Evolutionary conservation across 768 basidiomycete genomes (phyloP), one percentile per base, ranked within the genome.

Genomic region (Termitomyces sp.): DNA sequence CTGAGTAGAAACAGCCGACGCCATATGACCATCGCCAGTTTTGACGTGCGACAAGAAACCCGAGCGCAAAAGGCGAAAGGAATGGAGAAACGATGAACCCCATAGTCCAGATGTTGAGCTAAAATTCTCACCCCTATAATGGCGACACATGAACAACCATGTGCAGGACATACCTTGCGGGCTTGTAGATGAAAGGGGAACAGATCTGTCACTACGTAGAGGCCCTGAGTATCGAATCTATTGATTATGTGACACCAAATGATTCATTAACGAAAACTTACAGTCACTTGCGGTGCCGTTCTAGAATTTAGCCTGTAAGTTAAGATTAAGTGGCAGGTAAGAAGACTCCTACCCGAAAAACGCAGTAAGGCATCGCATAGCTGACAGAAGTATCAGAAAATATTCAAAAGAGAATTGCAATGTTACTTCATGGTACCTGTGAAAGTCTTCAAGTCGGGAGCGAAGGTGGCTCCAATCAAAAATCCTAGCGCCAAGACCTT

Each of bases 21-120:
- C 83, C 85, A 57, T 87, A 87, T 19, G 84, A 75, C 85, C 85
- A 86, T 45, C 84, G 68, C 82, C 82, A 86, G 50, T 71, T 75
- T 17, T 78, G 74, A 5, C 79, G 73, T 0, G 84, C 85, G 3
- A 83, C 82, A 5, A 87, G 71, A 73, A 86, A 89, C 3, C 87
- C 86, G 59, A 86, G 83, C 0, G 80, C 75, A 63, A 85, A 86
- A 0, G 86, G 87, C 2, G 83, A 84, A 10, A 82, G 62, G 72
- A 83, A 83, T 10, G 81, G 84, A 14, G 84, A 84, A 28, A 86
- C 66, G 63, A 88, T 78, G 70, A 87, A 85, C 1, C 85, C 87
- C 78, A 88, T 82, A 3, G 85, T 87, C 86, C 85, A 87, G 50
- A 84, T 68, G 60, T 85, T 86, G 37, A 87, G 75, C 83, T 86